A percentile compares a stretch with the other conserved stretches of the same genome.
Evolutionary conservation across 108 stramenopile genomes (phyloP).

Genomic region (Skeletonema menzelii): DNA sequence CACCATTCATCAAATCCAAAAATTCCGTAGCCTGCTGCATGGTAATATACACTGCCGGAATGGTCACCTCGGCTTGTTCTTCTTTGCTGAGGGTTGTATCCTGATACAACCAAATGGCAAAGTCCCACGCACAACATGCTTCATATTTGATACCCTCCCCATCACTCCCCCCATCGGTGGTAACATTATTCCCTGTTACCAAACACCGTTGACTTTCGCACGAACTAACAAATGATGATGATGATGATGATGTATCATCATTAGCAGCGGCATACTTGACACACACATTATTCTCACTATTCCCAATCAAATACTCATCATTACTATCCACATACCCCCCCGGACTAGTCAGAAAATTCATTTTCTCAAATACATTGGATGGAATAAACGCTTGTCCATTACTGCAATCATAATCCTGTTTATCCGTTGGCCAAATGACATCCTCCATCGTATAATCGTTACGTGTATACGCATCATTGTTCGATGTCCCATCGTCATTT

Average conservation of each 20-base stretch:
- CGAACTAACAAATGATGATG: slow-evolving; percentile 1
- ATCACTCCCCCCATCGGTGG: slow-evolving; percentile 3
- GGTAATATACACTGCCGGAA: slow-evolving; percentile 56
- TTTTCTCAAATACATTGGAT: background rate
- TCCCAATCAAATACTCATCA: slow-evolving; percentile 29
- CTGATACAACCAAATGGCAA: slow-evolving; percentile 37
- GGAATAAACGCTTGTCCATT: slow-evolving; percentile 40
- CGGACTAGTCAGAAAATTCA: slow-evolving; percentile 14
- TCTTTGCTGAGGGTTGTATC: slow-evolving; percentile 27
- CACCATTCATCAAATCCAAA: slow-evolving; percentile 20
- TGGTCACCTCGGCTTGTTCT: slow-evolving; percentile 5
- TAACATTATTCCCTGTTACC: slow-evolving; percentile 41
- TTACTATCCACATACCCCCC: slow-evolving; percentile 30
- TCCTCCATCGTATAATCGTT: slow-evolving; percentile 18
- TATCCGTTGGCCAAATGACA: slow-evolving; percentile 41
- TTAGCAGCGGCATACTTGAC: slow-evolving; percentile 14
- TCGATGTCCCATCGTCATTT: background rate
- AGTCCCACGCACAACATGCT: slow-evolving; percentile 70
- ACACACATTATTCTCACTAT: slow-evolving; percentile 32
- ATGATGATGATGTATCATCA: slow-evolving; percentile 1
- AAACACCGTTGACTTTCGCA: slow-evolving; percentile 51
- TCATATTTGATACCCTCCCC: background rate
- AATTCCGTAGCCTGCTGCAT: slow-evolving; percentile 43
- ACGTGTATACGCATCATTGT: slow-evolving; percentile 14
- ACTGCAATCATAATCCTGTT: slow-evolving; percentile 52